A percentile compares a stretch with the other conserved stretches of the same genome.
These are phyloP conservation scores for Tetracentron sinense DNA, from an alignment of 164 flowering plant species.

Conservation along the genomic window DNA sequence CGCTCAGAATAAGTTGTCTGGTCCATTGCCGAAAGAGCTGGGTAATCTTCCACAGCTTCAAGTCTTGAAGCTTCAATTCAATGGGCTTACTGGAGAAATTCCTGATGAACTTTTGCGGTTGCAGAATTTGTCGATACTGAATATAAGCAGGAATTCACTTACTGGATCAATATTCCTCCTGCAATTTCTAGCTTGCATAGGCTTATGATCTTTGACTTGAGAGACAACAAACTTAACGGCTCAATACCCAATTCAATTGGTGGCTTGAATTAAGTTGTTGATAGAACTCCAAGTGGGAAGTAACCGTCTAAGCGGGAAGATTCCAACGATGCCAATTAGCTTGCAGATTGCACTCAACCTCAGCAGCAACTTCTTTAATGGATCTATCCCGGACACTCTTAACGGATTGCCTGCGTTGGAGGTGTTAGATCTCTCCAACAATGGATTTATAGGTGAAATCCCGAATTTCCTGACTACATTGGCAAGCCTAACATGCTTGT, in stretches of 20 bases:
- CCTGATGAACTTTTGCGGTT: conserved; percentile 37
- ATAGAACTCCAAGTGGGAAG: conserved; percentile 60
- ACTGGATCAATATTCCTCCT: conserved; percentile 51
- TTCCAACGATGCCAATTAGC: conserved; percentile 50
- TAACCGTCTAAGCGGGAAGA: conserved; percentile 41
- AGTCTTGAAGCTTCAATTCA: conserved; percentile 48
- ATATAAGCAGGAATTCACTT: conserved; percentile 51
- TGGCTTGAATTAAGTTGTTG: conserved; percentile 21
- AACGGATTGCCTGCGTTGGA: conserved; percentile 30
- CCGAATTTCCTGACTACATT: conserved; percentile 34
- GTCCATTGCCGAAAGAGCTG: conserved; percentile 40
- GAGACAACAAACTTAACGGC: conserved; percentile 48
- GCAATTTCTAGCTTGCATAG: conserved; percentile 30
- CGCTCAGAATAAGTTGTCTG: conserved; percentile 44
- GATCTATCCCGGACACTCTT: conserved; percentile 44
- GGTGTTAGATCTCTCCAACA: conserved; percentile 67
- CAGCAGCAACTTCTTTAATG: conserved; percentile 56
- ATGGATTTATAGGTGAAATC: conserved; percentile 50
- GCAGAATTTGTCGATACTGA: conserved; percentile 29
- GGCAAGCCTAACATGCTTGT: conserved; percentile 33
- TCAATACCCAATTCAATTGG: conserved; percentile 40
- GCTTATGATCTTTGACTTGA: conserved; percentile 39
- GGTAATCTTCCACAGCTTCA: conserved; percentile 45
- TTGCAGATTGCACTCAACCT: conserved; percentile 65
- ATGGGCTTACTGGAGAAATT: conserved; percentile 46